Evolutionary conservation across 2,329 filamentous ascomycete genomes (phyloP).

Genomic region (Byssothecium circinans): DNA sequence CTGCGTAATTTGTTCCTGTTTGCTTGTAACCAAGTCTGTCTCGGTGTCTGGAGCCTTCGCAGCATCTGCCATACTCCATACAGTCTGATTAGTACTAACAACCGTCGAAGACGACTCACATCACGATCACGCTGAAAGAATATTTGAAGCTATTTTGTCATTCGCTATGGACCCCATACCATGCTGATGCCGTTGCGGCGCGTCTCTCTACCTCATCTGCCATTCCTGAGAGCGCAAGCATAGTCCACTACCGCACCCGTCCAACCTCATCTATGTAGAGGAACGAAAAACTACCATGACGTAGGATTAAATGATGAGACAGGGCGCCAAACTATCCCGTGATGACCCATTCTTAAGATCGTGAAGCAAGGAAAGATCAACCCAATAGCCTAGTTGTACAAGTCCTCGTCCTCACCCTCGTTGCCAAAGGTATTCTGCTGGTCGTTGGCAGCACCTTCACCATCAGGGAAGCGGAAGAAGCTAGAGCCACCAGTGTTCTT

Average conservation of each 20-base stretch:
- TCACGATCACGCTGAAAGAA: too few species aligned
- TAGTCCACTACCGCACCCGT: not conserved
- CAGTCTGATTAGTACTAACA: too few species aligned
- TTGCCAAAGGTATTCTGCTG: conserved; percentile 68
- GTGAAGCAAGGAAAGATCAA: conserved; percentile 7
- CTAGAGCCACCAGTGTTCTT: conserved; percentile 95
- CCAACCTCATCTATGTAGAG: not conserved
- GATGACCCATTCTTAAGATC: not conserved
- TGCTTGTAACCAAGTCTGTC: too few species aligned
- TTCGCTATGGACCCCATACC: not conserved
- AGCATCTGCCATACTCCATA: too few species aligned
- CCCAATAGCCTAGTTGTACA: conserved; percentile 75
- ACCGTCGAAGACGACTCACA: too few species aligned
- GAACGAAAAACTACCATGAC: not conserved
- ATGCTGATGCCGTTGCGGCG: not conserved
- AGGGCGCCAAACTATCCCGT: conserved; percentile 17
- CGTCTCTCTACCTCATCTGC: not conserved
- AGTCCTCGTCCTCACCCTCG: conserved; percentile 90
- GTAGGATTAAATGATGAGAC: not conserved
- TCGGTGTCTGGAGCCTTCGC: too few species aligned
- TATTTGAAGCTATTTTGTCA: not conserved
- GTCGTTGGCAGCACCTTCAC: conserved; percentile 51
- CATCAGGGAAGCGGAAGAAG: conserved; percentile 91
- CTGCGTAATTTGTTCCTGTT: too few species aligned
- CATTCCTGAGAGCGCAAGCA: not conserved